phyloP scores from a whole-genome alignment of 306 rosid species.

The Arachis hypogaea region DNA sequence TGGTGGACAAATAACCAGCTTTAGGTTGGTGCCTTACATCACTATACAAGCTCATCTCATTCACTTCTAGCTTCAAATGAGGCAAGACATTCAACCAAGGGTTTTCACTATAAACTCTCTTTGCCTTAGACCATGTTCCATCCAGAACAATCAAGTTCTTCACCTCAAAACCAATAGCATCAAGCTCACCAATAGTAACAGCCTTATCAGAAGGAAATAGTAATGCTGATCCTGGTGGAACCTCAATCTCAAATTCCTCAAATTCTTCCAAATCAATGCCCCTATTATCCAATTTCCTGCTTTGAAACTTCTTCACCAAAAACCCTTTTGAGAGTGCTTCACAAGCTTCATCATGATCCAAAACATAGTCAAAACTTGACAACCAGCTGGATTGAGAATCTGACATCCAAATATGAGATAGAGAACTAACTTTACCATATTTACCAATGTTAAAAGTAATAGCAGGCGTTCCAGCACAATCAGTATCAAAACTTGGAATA shows the following conservation, averaged over 20 bases:
- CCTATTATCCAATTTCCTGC: slow-evolving; percentile 34
- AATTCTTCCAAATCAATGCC: slow-evolving; percentile 50
- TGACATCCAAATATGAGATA: slow-evolving; percentile 64
- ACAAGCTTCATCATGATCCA: slow-evolving; percentile 53
- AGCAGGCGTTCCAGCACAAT: slow-evolving; percentile 35
- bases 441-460: slow-evolving; percentile 58
- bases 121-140: slow-evolving; percentile 97
- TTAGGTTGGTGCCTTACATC: slow-evolving; percentile 87
- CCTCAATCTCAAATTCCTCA: slow-evolving; percentile 68
- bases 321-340: slow-evolving; percentile 72
- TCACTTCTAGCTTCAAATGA: slow-evolving; percentile 74
- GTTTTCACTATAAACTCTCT: slow-evolving; percentile 74
- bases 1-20: slow-evolving; percentile 76
- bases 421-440: slow-evolving; percentile 55
- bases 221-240: slow-evolving; percentile 69
- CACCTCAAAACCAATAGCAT: slow-evolving; percentile 51
- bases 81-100: slow-evolving; percentile 83
- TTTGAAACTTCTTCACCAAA: slow-evolving; percentile 62
- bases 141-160: slow-evolving; percentile 77
- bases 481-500: slow-evolving; percentile 13
- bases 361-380: slow-evolving; percentile 45
- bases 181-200: slow-evolving; percentile 42
- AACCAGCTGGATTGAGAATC: slow-evolving; percentile 28
- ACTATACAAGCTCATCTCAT: slow-evolving; percentile 64
- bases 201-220: slow-evolving; percentile 78